Evolutionary conservation across 176 grass and related monocot genomes (phyloP), one percentile per base, ranked within the genome.

Genomic region (Eleusine coracana): DNA sequence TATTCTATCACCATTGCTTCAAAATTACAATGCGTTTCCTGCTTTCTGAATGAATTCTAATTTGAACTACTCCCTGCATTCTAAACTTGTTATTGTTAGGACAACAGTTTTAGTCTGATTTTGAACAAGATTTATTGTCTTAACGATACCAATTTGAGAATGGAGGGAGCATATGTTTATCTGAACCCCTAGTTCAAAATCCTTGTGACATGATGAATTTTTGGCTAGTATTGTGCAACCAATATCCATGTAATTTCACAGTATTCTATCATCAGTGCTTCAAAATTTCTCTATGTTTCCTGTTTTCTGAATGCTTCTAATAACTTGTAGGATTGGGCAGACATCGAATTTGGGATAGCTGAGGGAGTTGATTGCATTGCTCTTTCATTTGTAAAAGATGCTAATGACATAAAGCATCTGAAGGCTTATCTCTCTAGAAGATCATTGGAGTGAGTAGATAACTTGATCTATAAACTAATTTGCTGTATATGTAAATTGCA

Each of bases 331-430:
- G 86, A 94, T 79, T 94, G 92, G 92, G 86, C 83, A 65, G 88
- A 94, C 55, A 91, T 94, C 5, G 83, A 94, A 80, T 94, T 94
- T 60, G 86, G 83, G 48, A 94, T 94, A 81, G 38, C 88, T 76
- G 92, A 94, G 66, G 88, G 88, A 81, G 76, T 91, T 70, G 86
- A 94, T 84, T 94, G 83, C 63, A 84, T 94, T 82, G 88, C 86
- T 36, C 49, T 94, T 73, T 94, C 92, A 81, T 89, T 94, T 80
- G 88, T 94, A 13, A 94, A 88, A 73, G 88, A 91, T 86, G 88
- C 77, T 77, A 73, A 86, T 84, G 88, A 94, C 61, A 86, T 94
- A 48, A 94, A 86, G 28, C 67, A 78, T 25, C 62, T 94, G 88
- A 94, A 94, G 71, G 80, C 73, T 60, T 94, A 91, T 54, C 78